Evolutionary conservation across 106 monocot species (phyloP).

Genomic region (Allium sativum): DNA sequence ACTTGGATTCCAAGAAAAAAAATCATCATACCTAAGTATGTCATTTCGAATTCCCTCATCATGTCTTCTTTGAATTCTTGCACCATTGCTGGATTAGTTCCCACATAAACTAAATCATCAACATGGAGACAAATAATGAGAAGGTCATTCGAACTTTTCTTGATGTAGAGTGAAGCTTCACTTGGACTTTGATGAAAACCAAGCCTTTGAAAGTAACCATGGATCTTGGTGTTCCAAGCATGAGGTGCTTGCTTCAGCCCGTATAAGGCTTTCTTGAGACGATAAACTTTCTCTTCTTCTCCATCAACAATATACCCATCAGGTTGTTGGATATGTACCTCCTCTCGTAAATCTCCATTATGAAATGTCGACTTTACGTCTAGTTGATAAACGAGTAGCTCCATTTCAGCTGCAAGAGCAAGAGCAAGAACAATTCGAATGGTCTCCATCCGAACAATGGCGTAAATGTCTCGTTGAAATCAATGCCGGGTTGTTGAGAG

Average conservation of each 20-base stretch:
- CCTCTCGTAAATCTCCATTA: conserved; percentile 1
- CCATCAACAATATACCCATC: background rate
- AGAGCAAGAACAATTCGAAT: background rate
- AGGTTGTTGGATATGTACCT: background rate
- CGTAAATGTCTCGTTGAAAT: background rate
- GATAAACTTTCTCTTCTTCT: conserved; percentile 3
- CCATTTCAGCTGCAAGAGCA: background rate
- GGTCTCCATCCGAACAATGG: background rate
- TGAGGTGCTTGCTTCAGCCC: background rate
- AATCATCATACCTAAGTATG: background rate
- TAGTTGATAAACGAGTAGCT: background rate
- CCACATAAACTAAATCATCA: conserved; percentile 7
- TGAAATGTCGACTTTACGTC: background rate
- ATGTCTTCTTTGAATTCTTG: background rate
- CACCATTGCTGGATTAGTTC: background rate
- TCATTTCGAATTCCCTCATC: conserved; percentile 3
- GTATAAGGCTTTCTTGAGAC: background rate
- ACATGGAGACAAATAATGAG: conserved; percentile 7
- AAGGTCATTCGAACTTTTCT: background rate
- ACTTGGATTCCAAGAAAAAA: conserved; percentile 9
- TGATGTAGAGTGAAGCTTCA: background rate
- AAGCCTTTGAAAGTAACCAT: background rate
- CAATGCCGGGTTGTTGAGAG: background rate
- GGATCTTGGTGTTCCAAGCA: background rate
- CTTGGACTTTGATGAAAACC: background rate